Evolutionary conservation across 2,329 filamentous ascomycete genomes (phyloP), one percentile per base, ranked within the genome.

Genomic region (Ilyonectria robusta): DNA sequence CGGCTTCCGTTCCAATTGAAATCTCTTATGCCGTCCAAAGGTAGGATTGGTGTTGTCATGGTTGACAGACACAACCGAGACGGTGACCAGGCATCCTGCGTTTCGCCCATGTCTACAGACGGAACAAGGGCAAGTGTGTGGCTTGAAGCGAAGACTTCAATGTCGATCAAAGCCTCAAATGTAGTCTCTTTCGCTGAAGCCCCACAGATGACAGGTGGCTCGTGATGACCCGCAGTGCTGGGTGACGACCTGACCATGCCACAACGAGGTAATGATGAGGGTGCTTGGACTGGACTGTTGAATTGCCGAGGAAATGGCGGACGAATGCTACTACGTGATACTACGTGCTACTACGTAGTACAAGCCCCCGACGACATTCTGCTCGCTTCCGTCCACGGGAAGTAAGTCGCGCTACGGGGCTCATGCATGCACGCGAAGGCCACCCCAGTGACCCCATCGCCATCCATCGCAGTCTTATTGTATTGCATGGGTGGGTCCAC

Each of bases 141-240:
- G 44, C 55, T 35, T 65, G 29, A 37, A 48, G 64, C 44, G 54
- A 68, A 65, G 56, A 47, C 29, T 54, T 59, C 50, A 55, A 53
- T 42, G 56, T 65, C 44, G 55, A 69, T 60, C 60, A 55, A 21
- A 68, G 21, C 56, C 56, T 62, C 58, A 56, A 66, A 55, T 51
- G 68, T 35, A 60, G 53, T 26, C 35, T 66, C 21, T 6, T 37
- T 53, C 10, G n/a, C 50, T 15, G 29, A 9, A 53, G 67, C 67
- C 67, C 69, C 70, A 70, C 65, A 67, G 59, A 63, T 58, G 70
- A 69, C 59, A 71, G 50, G 58, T 70, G 67, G 64, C 69, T 71
- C 65, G 60, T 70, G 72, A 74, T 70, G 61, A 54, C 70, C 59
- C 70, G 71, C 70, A 68, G 63, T 37, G 47, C 42, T 55, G 65